Evolutionary conservation across 75 land plant species (phyloP).

Genomic region (Chamaecyparis obtusa): DNA sequence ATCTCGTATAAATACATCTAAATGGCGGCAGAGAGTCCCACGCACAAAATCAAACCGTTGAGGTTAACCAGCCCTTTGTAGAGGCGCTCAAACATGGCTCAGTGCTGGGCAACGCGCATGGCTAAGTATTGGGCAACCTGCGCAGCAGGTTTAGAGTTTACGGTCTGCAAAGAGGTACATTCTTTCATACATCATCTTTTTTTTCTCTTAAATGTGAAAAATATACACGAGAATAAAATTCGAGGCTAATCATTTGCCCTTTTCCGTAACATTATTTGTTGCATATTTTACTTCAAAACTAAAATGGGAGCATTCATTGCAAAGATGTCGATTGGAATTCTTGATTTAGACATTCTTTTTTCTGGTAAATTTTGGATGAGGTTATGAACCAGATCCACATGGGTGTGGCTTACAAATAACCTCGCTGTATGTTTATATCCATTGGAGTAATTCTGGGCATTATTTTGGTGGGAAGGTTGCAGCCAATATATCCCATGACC

Average conservation of each 20-base stretch:
- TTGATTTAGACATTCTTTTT: neutral
- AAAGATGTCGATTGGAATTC: neutral
- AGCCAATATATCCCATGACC: too few species aligned
- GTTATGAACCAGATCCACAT: neutral
- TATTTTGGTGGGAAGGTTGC: neutral
- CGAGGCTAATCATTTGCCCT: neutral
- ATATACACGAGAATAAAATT: neutral
- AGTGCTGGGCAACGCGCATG: neutral
- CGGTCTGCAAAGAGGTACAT: conserved; percentile 18
- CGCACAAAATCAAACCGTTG: too few species aligned
- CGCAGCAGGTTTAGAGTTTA: conserved; percentile 23
- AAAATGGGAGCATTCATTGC: neutral
- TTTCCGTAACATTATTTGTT: neutral
- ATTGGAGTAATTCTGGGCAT: neutral
- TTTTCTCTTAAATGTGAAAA: neutral
- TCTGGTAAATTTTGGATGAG: neutral
- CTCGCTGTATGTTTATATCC: neutral
- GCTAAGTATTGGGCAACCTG: conserved; percentile 31
- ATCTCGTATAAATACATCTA: too few species aligned
- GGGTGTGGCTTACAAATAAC: too few species aligned
- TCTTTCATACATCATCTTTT: neutral
- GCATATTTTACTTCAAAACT: neutral
- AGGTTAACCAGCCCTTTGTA: too few species aligned
- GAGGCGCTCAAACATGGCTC: neutral
- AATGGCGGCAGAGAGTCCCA: too few species aligned